Evolutionary conservation across 2,329 filamentous ascomycete species (phyloP).

Genomic region (Truncatella angustata): DNA sequence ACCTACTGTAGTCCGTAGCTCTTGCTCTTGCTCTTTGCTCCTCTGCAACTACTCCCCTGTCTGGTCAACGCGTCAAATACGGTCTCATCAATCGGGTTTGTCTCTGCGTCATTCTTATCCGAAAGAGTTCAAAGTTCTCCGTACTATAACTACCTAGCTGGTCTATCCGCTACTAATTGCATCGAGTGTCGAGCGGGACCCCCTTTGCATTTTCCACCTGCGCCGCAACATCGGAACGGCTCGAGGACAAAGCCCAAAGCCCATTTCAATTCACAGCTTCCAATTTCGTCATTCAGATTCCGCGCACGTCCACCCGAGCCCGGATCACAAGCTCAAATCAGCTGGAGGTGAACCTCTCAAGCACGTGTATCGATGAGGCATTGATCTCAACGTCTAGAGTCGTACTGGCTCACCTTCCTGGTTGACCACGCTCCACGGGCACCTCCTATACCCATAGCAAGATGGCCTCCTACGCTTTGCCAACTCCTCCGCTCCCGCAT

Average conservation of each 20-base stretch:
- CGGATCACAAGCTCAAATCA: neutral
- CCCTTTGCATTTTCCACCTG: constrained; percentile 1
- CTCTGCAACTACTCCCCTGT: too few relatives aligned
- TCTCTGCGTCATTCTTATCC: too few relatives aligned
- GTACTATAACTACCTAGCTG: too few relatives aligned
- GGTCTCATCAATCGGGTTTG: neutral
- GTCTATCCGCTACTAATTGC: too few relatives aligned
- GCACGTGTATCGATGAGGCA: constrained; percentile 1
- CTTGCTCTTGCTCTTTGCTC: neutral
- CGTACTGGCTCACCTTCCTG: constrained; percentile 1
- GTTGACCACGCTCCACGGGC: neutral
- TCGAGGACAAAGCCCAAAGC: neutral
- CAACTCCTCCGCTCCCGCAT: constrained; percentile 49
- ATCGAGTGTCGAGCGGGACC: too few relatives aligned
- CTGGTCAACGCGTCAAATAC: neutral
- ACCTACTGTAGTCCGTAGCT: too few relatives aligned
- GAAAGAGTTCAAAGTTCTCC: too few relatives aligned
- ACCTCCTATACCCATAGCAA: constrained; percentile 10
- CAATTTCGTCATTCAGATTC: neutral
- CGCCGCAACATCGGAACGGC: neutral
- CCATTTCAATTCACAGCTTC: constrained; percentile 4
- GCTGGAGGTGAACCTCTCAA: too few relatives aligned
- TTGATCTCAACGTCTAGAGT: constrained; percentile 4
- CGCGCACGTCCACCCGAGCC: neutral
- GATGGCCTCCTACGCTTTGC: constrained; percentile 54